Conservation (phyloP, 2,329 filamentous ascomycete species). For the Colletotrichum costaricense region DNA sequence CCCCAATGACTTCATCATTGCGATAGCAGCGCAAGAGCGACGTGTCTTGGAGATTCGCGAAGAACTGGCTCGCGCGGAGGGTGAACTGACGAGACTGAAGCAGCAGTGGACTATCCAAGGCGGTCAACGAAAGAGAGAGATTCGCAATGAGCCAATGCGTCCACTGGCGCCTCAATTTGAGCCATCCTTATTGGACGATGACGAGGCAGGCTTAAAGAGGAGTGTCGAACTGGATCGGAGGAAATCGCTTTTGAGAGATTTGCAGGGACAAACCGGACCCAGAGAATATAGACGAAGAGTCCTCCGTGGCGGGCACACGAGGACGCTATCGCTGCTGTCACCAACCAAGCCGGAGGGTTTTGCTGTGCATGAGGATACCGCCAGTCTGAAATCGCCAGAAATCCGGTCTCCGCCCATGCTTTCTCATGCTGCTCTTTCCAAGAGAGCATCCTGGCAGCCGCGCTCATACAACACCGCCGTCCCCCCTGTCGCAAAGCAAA, state of each 20-base stretch:
- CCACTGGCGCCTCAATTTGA: slow-evolving; percentile 37
- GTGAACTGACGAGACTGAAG: slow-evolving; percentile 81
- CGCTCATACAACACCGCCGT: slow-evolving; percentile 55
- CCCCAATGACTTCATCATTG: slow-evolving; percentile 80
- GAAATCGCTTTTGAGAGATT: slow-evolving; percentile 68
- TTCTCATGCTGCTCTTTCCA: slow-evolving; percentile 55
- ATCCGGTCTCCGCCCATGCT: slow-evolving; percentile 41
- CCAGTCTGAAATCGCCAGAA: slow-evolving; percentile 54
- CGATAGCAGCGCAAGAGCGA: slow-evolving; percentile 91
- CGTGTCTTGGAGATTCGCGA: slow-evolving; percentile 91
- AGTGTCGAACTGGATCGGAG: slow-evolving; percentile 78
- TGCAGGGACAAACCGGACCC: slow-evolving; percentile 57
- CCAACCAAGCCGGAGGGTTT: slow-evolving; percentile 64
- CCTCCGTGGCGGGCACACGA: slow-evolving; percentile 74
- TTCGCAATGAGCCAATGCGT: slow-evolving; percentile 67
- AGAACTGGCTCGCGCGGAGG: slow-evolving; percentile 86
- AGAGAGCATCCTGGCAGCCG: slow-evolving; percentile 71
- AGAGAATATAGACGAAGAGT: slow-evolving; percentile 66
- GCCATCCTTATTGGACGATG: slow-evolving; percentile 50
- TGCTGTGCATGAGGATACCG: slow-evolving; percentile 56
- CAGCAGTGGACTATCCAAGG: slow-evolving; percentile 85
- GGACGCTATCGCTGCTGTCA: slow-evolving; percentile 85
- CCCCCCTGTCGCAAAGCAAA: slow-evolving; percentile 71
- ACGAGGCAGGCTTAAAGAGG: slow-evolving; percentile 47
- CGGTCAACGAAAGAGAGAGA: slow-evolving; percentile 78